Percentiles rank a stretch among this genome's conserved stretches.
Conservation (phyloP, 2,329 filamentous ascomycete species). For the Talaromyces amestolkiae region DNA sequence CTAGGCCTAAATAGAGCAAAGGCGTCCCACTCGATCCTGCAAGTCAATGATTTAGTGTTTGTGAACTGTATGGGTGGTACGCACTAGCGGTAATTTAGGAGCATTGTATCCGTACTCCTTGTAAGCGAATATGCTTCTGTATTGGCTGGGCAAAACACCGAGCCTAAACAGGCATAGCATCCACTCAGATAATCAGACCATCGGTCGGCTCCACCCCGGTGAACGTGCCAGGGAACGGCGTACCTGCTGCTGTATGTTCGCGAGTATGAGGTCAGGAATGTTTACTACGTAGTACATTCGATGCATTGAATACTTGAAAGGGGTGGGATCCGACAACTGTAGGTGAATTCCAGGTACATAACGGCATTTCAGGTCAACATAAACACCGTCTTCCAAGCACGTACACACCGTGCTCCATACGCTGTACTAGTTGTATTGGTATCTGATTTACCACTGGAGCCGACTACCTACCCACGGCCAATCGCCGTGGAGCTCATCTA, state of each 20-base stretch:
- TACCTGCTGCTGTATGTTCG: slow-evolving; percentile 16
- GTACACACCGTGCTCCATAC: neutral
- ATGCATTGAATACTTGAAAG: neutral
- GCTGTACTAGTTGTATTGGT: neutral
- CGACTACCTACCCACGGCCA: neutral
- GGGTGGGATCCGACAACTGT: neutral
- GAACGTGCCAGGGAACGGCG: slow-evolving; percentile 17
- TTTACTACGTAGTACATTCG: neutral
- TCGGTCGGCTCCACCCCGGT: slow-evolving; percentile 14
- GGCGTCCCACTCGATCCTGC: neutral
- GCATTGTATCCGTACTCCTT: neutral
- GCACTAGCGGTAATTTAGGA: neutral
- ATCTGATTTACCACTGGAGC: neutral
- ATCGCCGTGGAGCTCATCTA: neutral
- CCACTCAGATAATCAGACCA: neutral
- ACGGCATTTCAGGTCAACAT: neutral
- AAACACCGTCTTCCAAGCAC: neutral
- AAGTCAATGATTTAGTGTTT: neutral
- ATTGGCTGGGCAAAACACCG: slow-evolving; percentile 9
- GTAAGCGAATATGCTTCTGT: neutral
- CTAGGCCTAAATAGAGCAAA: neutral
- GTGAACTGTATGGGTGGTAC: neutral
- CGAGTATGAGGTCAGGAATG: neutral
- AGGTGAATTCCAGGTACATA: neutral
- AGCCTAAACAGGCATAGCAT: neutral